Evolutionary conservation across 169 alveolate genomes (phyloP).

Genomic region (Plasmodium malariae): DNA sequence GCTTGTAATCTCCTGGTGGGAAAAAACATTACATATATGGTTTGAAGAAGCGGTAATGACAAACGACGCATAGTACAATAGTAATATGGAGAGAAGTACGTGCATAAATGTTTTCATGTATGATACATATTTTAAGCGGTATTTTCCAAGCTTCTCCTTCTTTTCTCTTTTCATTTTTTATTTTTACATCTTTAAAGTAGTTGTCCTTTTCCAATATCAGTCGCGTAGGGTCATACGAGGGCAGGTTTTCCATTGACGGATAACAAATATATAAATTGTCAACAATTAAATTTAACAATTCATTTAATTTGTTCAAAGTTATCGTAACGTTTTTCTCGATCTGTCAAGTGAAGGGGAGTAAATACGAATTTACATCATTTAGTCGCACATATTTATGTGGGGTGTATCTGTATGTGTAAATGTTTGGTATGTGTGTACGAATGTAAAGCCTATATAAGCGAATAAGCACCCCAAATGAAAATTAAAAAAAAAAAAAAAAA

Average conservation of each 20-base stretch:
- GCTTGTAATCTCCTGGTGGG: conserved; percentile 83
- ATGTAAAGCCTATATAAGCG: no score
- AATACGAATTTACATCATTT: not conserved
- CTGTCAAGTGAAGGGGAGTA: conserved; percentile 72
- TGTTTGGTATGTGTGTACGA: not conserved
- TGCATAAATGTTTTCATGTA: not conserved
- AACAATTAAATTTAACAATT: conserved; percentile 88
- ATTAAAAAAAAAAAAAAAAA: no score
- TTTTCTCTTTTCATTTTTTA: not conserved
- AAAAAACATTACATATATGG: not conserved
- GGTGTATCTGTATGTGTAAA: not conserved
- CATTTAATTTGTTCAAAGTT: conserved; percentile 82
- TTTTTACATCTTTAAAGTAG: conserved; percentile 80
- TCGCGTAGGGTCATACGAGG: conserved; percentile 94
- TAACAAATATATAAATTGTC: conserved; percentile 95
- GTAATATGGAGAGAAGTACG: not conserved
- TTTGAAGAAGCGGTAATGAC: no score
- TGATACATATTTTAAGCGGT: not conserved
- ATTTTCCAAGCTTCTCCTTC: not conserved
- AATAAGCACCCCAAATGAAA: no score
- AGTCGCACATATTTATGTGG: no score
- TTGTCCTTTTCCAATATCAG: conserved; percentile 91
- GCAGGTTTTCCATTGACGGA: conserved; percentile 95
- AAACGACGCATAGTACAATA: no score
- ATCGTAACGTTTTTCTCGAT: conserved; percentile 81